Base-by-base conservation (phyloP, 2,329 filamentous ascomycete species). In the Clathrospora elynae region DNA sequence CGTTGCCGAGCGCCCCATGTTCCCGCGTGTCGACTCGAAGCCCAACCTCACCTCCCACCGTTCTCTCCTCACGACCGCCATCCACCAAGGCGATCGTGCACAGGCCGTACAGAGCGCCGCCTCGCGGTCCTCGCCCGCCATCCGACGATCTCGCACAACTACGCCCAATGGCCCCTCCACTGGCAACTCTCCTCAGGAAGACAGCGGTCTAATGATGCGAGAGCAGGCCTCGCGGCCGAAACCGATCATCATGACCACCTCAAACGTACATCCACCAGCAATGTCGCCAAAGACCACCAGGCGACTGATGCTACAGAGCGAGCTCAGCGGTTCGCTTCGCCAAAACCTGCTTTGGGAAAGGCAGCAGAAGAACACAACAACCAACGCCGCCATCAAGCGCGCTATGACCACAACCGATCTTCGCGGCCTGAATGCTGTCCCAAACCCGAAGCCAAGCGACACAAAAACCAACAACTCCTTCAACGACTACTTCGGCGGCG, bases 261-360 rank as follows among this genome's bases (percentile, higher is more conserved):
- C 80, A n/a, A 84, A 84, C 43, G 75, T 75, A 5, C 83, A 87
- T 53, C 86, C 88, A 41, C 83, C 85, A 18, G 88, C 90, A 2
- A 80, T 96, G 53, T 97, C 93, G 4, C 93, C 93, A 3, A 84
- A 90, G 44, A 96, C 92, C 0, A 96, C 91, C 0, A 83, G 93
- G 36, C 83, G 91, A 48, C 95, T 96, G 71, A 99, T 99, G 93
- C 80, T 99, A 42, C 87, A 89, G 6, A 95, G 89, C 0, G 93
- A 99, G 74, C 77, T 99, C 40, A 96, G 92, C 2, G 90, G 96
- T 68, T 95, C 90, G 14, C 83, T 99, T 3, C 84, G 93, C 14
- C 88, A 90, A 58, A 88, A 96, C 61, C 84, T 99, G 11, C 81
- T 97, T 11, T 95, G 90, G 88, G 93, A 99, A 70, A 86, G 93